Percentiles rank a stretch among this genome's conserved stretches.
Evolutionary conservation across 371 early-diverging fungal species (phyloP).

Genomic region (Mortierella sp.): DNA sequence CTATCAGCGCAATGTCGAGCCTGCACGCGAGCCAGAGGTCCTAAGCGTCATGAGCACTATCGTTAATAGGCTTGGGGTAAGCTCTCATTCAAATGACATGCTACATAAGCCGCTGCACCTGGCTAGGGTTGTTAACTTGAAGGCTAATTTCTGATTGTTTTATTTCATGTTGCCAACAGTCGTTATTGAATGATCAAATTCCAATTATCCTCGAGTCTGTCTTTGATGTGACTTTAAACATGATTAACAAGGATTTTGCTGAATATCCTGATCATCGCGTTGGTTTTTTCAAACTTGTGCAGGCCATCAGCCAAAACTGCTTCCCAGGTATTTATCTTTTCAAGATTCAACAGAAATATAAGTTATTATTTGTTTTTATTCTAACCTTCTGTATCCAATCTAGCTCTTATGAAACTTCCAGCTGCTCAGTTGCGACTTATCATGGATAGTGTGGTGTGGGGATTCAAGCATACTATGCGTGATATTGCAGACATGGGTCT

Average conservation of each 20-base stretch:
- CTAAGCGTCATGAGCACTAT: slow-evolving; percentile 91
- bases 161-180: slow-evolving; percentile 45
- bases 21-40: slow-evolving; percentile 95
- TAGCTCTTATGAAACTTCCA: slow-evolving; percentile 86
- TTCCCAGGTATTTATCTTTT: slow-evolving; percentile 64
- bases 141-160: neutral
- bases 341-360: neutral
- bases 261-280: slow-evolving; percentile 97
- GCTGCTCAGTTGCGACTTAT: slow-evolving; percentile 90
- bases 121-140: neutral
- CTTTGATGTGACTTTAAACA: slow-evolving; percentile 95
- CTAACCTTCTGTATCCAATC: neutral
- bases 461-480: slow-evolving; percentile 98
- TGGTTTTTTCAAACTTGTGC: slow-evolving; percentile 92
- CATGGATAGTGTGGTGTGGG: slow-evolving; percentile 96
- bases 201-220: slow-evolving; percentile 90
- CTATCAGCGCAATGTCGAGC: slow-evolving; percentile 86
- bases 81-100: slow-evolving; percentile 12
- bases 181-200: slow-evolving; percentile 84
- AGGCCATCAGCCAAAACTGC: slow-evolving; percentile 88
- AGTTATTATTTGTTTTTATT: neutral
- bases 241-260: slow-evolving; percentile 98
- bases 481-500: slow-evolving; percentile 96
- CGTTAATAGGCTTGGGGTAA: slow-evolving; percentile 81
- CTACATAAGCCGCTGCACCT: neutral